Evolutionary conservation across 2,329 filamentous ascomycete species (phyloP).

Genomic region (Microcyclosporella mali): DNA sequence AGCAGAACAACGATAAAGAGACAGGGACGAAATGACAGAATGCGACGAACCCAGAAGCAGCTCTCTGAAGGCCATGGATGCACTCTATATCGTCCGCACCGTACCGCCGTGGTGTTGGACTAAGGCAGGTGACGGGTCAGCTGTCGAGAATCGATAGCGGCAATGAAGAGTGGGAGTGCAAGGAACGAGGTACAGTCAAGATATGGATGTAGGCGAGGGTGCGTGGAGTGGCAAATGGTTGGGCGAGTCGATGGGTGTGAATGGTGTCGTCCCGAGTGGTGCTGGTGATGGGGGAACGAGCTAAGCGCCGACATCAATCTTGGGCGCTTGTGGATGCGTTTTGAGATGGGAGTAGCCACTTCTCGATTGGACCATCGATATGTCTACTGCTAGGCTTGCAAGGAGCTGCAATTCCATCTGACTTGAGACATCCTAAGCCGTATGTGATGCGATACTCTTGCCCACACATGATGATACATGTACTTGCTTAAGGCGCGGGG

Average conservation of each 20-base stretch:
- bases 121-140: not conserved
- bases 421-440: too few relatives aligned
- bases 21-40: conserved; percentile 7
- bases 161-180: conserved; percentile 2
- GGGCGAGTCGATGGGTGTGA: conserved; percentile 24
- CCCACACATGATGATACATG: too few relatives aligned
- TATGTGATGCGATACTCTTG: too few relatives aligned
- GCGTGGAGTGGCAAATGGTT: conserved; percentile 4
- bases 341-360: not conserved
- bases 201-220: not conserved
- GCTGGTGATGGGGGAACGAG: conserved; percentile 5
- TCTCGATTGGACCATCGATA: not conserved
- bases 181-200: conserved; percentile 8
- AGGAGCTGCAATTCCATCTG: too few relatives aligned
- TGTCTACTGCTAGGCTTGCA: not conserved
- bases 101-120: not conserved
- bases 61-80: conserved; percentile 5
- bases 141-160: conserved; percentile 10
- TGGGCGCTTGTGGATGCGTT: conserved; percentile 11
- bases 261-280: conserved; percentile 10
- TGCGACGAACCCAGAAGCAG: conserved; percentile 8
- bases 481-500: too few relatives aligned
- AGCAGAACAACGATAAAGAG: conserved; percentile 2
- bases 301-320: conserved; percentile 20
- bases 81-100: conserved; percentile 6